Percentiles rank a stretch among this genome's conserved stretches.
These are phyloP conservation scores for Pyrus pyrifolia DNA, from an alignment of 306 rosid species.

Conservation along the genomic window DNA sequence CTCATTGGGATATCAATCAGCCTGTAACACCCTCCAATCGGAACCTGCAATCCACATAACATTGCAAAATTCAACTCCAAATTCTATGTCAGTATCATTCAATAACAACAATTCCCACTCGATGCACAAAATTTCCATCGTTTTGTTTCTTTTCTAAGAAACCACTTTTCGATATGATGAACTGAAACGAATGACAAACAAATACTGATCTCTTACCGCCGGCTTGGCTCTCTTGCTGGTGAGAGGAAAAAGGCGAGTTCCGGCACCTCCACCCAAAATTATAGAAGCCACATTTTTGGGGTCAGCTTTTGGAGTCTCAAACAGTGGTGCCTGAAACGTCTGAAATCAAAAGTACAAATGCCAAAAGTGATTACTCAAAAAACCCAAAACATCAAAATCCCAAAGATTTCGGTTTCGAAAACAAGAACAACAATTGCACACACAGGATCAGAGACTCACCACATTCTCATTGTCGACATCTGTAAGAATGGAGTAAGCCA, in stretches of 20 bases:
- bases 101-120: background rate
- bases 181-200: background rate
- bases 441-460: constrained; percentile 27
- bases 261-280: constrained; percentile 92
- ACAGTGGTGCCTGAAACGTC: constrained; percentile 36
- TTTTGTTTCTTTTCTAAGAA: background rate
- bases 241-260: constrained; percentile 89
- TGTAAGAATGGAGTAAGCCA: constrained; percentile 40
- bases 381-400: background rate
- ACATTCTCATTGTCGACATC: constrained; percentile 33
- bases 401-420: background rate
- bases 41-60: constrained; percentile 50
- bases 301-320: constrained; percentile 51
- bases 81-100: background rate
- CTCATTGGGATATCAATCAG: constrained; percentile 94
- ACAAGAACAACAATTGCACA: background rate
- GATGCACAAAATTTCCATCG: background rate
- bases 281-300: constrained; percentile 81
- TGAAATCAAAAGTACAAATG: constrained; percentile 22
- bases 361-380: background rate
- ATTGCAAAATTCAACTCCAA: background rate
- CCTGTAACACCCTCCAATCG: constrained; percentile 88
- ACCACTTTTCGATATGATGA: background rate
- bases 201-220: constrained; percentile 45
- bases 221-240: constrained; percentile 89